phyloP scores from a whole-genome alignment of 805 yeast species.

The Kazachstania bromeliacearum region DNA sequence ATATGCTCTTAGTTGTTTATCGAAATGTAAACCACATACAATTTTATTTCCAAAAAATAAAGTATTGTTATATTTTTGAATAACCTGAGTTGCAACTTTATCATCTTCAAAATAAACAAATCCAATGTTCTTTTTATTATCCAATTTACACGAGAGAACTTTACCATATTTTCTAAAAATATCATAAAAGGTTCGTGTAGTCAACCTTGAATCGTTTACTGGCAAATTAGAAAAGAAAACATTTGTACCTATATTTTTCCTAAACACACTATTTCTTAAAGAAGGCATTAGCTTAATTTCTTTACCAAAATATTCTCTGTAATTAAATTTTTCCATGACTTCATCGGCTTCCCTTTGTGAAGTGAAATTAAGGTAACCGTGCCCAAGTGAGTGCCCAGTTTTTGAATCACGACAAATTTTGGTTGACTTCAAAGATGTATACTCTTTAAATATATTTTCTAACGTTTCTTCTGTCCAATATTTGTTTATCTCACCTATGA shows the following conservation, averaged over 20 bases:
- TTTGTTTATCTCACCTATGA: neutral
- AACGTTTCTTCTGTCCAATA: neutral
- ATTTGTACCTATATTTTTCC: slow-evolving; percentile 43
- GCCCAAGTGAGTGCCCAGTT: slow-evolving; percentile 51
- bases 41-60: slow-evolving; percentile 27
- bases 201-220: slow-evolving; percentile 24
- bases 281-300: slow-evolving; percentile 52
- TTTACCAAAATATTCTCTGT: slow-evolving; percentile 31
- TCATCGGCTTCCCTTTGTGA: slow-evolving; percentile 40
- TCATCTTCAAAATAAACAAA: slow-evolving; percentile 35
- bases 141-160: slow-evolving; percentile 36
- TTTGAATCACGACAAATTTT: slow-evolving; percentile 51
- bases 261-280: slow-evolving; percentile 34
- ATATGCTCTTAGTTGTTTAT: slow-evolving; percentile 25
- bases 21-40: slow-evolving; percentile 36
- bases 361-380: slow-evolving; percentile 62
- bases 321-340: slow-evolving; percentile 53
- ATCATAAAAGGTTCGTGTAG: slow-evolving; percentile 42
- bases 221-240: slow-evolving; percentile 43
- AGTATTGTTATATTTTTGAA: slow-evolving; percentile 27
- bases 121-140: slow-evolving; percentile 34
- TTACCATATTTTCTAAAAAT: slow-evolving; percentile 41
- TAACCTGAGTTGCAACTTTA: slow-evolving; percentile 31
- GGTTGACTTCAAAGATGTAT: slow-evolving; percentile 42
- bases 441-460: slow-evolving; percentile 33